Evolutionary conservation across 2,329 filamentous ascomycete genomes (phyloP).

Genomic region (Trichothecium sympodiale): DNA sequence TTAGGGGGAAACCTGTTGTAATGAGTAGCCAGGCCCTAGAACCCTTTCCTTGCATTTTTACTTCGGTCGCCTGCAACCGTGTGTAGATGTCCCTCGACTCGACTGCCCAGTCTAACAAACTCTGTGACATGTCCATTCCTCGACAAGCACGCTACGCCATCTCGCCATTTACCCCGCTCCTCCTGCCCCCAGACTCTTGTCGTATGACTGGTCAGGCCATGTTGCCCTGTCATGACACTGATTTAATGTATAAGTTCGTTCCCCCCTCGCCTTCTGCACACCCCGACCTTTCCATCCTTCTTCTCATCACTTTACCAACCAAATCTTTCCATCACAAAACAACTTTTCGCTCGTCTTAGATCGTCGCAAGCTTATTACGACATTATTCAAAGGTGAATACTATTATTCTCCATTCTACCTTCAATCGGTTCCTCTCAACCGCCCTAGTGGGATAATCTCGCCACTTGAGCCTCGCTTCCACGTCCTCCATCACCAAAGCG

Average conservation of each 20-base stretch:
- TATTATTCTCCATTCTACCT: neutral
- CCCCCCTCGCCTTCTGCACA: neutral
- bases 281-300: neutral
- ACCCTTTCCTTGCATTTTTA: neutral
- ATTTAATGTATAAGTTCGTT: neutral
- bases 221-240: neutral
- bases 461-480: neutral
- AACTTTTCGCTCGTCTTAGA: no score
- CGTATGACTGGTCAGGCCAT: neutral
- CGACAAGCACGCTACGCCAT: neutral
- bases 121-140: neutral
- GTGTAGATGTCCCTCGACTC: neutral
- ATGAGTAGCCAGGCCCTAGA: no score
- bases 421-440: neutral
- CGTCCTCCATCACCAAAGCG: neutral
- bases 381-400: no score
- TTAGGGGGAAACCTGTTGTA: no score
- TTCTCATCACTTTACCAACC: neutral
- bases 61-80: neutral
- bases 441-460: no score
- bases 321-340: no score
- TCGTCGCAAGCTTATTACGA: no score
- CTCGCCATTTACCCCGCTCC: slow-evolving; percentile 4
- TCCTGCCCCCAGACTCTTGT: neutral
- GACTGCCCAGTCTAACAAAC: neutral